Evolutionary conservation across 305 asterid species (phyloP), one percentile per base, ranked within the genome.

Genomic region (Solanum hybrid): DNA sequence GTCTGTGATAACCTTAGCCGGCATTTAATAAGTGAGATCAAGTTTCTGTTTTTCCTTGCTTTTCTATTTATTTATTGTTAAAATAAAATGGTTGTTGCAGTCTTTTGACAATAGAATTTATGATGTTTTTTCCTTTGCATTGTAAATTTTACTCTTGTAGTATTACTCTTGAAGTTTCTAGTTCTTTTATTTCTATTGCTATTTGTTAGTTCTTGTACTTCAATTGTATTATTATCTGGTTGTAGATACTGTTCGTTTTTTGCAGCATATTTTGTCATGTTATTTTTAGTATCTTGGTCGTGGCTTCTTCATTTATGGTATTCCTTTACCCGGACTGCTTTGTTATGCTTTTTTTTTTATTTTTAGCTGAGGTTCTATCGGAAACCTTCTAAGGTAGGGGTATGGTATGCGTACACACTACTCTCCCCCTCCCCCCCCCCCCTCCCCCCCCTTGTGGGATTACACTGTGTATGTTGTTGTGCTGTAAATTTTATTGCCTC

Each of bases 1-100:
- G 91, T 94, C 76, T 90, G 92, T 60, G 96, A 94, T 64, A 95
- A 96, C 91, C 96, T 96, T 90, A 93, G 93, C 88, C 84, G 17
- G 35, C 92, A 94, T 90, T 89, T 96, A 56, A 91, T 85, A 36
- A 92, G 98, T 96, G 89, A 92, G 95, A 24, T 84, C 66, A 80
- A 11, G 11, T 36, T 78, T 35, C 56, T 10, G 7, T 10, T 2
- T 77, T 34, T 34, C 19, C 26, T 9, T 82, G 4, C 36, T 24
- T 24, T 79, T 36, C 32, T 3, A 12, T 11, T 37, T 37, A n/a
- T n/a, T 78, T n/a, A 7, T 6, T 37, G 15, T 80, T 26, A 7
- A 5, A 9, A 78, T 78, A 2, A 10, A 9, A 78, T 78, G 1
- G 3, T 80, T 42, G 38, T 29, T 81, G 26, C 86, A 13, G 14